Base-by-base conservation (phyloP, 2,329 filamentous ascomycete species). In the Cercospora sojina region DNA sequence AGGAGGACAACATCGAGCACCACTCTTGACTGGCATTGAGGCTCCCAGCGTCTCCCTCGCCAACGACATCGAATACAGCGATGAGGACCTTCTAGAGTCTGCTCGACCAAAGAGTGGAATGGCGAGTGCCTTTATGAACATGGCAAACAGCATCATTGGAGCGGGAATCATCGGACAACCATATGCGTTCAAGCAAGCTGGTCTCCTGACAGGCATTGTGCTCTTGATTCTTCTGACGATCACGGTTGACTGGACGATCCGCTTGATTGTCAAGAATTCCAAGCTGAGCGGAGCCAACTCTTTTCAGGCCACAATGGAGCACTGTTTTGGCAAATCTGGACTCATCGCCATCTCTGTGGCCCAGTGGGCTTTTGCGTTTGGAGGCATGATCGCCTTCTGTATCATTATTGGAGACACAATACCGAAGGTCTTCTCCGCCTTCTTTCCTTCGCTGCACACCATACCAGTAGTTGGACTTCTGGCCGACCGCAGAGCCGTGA, bases 321-420 rank as follows among this genome's bases (percentile, higher is more conserved):
- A 94, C 79, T 99, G 95, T 81, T 99, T 97, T 80, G 95, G 95
- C 5, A 89, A 88, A 74, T 85, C 90, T 18, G 95, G 95, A 0
- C 84, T 99, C 64, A 87, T 99, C 71, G 94, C 95, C 66, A 97
- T 99, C 61, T 90, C 87, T 59, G 73, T 98, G 68, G 95, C 95
- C 59, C 95, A 99, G 82, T 99, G 94, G 94, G 90, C 92, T 29
- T 99, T 99, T 84, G 95, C 95, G 2, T 99, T 98, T 82, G 95
- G 95, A 64, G 95, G 95, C 70, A 99, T 99, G 95, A 88, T 99
- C 64, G 95, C 95, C 13, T 99, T 98, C 79, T 95, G 93, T 71
- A 93, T 99, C 74, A 97, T 99, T 75, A 91, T 99, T 9, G 95
- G 95, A 67, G 95, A 99, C 78, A 93, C 92, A 0, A 97, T 99